Evolutionary conservation across 2,329 filamentous ascomycete genomes (phyloP).

Genomic region (Pyrenochaeta sp.): DNA sequence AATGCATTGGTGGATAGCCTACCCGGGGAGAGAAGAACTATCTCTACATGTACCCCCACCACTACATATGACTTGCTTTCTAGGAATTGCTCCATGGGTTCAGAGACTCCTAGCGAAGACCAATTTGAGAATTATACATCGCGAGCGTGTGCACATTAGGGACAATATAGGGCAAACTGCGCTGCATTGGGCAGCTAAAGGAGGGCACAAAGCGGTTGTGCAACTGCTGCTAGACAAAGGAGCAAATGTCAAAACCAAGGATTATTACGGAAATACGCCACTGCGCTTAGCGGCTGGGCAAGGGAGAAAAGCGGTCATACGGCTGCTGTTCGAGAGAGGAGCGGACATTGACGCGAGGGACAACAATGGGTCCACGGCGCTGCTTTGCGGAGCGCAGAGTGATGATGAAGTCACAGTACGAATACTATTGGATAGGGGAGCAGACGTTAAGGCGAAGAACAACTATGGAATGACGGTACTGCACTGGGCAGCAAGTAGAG

Average conservation of each 20-base stretch:
- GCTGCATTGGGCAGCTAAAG: conserved; percentile 3
- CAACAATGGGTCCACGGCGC: background rate
- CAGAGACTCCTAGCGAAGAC: too few species aligned
- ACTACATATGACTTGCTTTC: background rate
- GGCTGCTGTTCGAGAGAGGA: conserved; percentile 1
- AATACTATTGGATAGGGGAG: conserved; percentile 2
- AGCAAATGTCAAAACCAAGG: too few species aligned
- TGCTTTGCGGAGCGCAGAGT: background rate
- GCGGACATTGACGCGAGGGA: background rate
- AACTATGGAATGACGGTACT: background rate
- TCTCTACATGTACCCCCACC: background rate
- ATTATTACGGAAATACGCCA: too few species aligned
- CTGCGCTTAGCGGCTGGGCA: too few species aligned
- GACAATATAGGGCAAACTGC: background rate
- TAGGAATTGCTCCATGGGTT: background rate
- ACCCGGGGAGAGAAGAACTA: background rate
- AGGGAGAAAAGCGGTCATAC: background rate
- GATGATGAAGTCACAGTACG: background rate
- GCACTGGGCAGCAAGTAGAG: background rate
- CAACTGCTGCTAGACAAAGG: too few species aligned
- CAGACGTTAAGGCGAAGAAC: background rate
- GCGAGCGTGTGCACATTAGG: too few species aligned
- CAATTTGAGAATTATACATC: too few species aligned
- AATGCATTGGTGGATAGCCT: background rate
- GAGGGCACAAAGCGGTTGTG: background rate